Conservation (phyloP, 345 rosid genomes). For the Euphorbia pulcherrima region DNA sequence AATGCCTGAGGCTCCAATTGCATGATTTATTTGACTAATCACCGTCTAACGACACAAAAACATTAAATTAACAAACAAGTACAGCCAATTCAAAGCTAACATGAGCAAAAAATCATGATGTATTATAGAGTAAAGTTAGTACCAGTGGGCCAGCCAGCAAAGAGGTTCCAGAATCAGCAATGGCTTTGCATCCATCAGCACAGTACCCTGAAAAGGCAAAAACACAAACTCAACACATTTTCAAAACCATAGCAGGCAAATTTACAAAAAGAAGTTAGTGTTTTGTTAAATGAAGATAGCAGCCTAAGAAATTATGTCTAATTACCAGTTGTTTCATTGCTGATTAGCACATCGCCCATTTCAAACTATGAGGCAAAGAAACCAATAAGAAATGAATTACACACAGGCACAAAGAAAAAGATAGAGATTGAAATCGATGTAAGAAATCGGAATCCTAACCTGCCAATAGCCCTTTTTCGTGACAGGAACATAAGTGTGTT, state of each 20-base stretch:
- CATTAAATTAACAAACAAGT: background rate
- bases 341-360: constrained; percentile 25
- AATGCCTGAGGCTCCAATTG: constrained; percentile 34
- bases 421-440: background rate
- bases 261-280: background rate
- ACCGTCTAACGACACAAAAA: constrained; percentile 20
- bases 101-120: background rate
- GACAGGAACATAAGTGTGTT: constrained; percentile 32
- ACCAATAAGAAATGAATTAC: background rate
- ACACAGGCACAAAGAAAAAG: background rate
- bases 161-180: constrained; percentile 38
- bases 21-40: constrained; percentile 30
- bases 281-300: background rate
- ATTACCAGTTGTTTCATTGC: constrained; percentile 28
- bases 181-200: constrained; percentile 31
- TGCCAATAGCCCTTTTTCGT: constrained; percentile 36
- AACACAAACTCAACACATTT: constrained; percentile 8
- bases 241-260: constrained; percentile 6
- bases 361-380: constrained; percentile 23
- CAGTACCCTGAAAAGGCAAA: constrained; percentile 26
- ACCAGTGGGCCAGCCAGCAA: constrained; percentile 33
- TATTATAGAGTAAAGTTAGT: background rate
- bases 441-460: constrained; percentile 14
- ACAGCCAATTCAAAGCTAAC: background rate
- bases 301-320: background rate